Evolutionary conservation across 495 filamentous ascomycete genomes (phyloP).

Genomic region (Xylaria curta): DNA sequence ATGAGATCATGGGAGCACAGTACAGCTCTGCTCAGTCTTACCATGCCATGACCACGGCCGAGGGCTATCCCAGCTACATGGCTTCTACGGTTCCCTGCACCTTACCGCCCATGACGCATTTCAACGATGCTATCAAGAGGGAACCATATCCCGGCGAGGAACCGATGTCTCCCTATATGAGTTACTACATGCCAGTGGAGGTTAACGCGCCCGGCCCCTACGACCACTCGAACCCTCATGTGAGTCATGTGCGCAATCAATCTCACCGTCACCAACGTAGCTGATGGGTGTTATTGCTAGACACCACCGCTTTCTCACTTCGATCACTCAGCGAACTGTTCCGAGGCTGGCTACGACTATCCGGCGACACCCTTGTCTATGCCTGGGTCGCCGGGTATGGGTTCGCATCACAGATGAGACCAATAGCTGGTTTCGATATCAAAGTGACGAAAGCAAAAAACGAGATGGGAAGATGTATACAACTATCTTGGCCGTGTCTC

Average conservation of each 20-base stretch:
- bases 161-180: conserved; percentile 73
- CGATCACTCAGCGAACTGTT: conserved; percentile 71
- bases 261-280: conserved; percentile 50
- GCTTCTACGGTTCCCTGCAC: conserved; percentile 60
- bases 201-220: conserved; percentile 66
- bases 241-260: conserved; percentile 60
- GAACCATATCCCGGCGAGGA: conserved; percentile 67
- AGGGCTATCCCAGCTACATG: conserved; percentile 69
- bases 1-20: conserved; percentile 67
- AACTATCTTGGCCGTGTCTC: conserved; percentile 13
- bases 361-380: conserved; percentile 73
- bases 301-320: conserved; percentile 86
- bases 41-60: conserved; percentile 66
- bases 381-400: conserved; percentile 65
- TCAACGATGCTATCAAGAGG: conserved; percentile 65
- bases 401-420: conserved; percentile 40
- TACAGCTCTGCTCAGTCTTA: conserved; percentile 70
- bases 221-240: conserved; percentile 68
- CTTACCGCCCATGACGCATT: conserved; percentile 71
- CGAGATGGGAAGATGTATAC: conserved; percentile 21
- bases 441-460: not conserved
- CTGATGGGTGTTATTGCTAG: conserved; percentile 61
- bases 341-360: conserved; percentile 66
- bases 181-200: conserved; percentile 81
- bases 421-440: conserved; percentile 6